Evolutionary conservation across 139 green algal genomes (phyloP).

Genomic region (Parachlorella kessleri): DNA sequence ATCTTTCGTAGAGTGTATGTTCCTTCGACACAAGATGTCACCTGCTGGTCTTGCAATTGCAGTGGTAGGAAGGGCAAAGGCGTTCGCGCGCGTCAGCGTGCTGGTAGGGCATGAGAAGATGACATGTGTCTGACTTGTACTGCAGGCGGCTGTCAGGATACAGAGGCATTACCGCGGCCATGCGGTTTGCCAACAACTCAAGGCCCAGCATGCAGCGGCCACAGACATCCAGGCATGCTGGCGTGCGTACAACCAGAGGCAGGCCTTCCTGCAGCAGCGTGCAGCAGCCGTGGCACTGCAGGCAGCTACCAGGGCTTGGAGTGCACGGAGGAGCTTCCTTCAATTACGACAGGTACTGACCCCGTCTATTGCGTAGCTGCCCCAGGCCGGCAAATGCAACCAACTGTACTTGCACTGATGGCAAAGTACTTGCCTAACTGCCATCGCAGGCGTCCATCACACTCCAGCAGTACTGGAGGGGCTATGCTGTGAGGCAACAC

Average conservation of each 20-base stretch:
- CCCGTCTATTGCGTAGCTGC: too few species aligned
- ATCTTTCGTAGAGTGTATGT: too few species aligned
- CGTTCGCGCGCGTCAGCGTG: too few species aligned
- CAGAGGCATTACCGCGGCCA: slow-evolving; percentile 3
- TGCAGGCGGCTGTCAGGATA: slow-evolving; percentile 2
- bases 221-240: slow-evolving; percentile 18
- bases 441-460: not conserved
- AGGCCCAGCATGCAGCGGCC: not conserved
- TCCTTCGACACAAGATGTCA: too few species aligned
- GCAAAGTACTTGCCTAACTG: too few species aligned
- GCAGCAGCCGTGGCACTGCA: slow-evolving; percentile 24
- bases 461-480: not conserved
- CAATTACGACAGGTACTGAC: too few species aligned
- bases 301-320: not conserved
- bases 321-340: not conserved
- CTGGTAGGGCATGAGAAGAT: too few species aligned
- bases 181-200: not conserved
- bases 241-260: slow-evolving; percentile 10
- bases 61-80: too few species aligned
- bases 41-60: too few species aligned
- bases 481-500: not conserved
- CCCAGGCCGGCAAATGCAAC: too few species aligned
- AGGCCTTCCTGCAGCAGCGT: slow-evolving; percentile 30
- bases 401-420: too few species aligned
- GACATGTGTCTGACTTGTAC: too few species aligned